Base-by-base conservation (phyloP, 2,329 filamentous ascomycete genomes). In the Aspergillus quadrilineatus region DNA sequence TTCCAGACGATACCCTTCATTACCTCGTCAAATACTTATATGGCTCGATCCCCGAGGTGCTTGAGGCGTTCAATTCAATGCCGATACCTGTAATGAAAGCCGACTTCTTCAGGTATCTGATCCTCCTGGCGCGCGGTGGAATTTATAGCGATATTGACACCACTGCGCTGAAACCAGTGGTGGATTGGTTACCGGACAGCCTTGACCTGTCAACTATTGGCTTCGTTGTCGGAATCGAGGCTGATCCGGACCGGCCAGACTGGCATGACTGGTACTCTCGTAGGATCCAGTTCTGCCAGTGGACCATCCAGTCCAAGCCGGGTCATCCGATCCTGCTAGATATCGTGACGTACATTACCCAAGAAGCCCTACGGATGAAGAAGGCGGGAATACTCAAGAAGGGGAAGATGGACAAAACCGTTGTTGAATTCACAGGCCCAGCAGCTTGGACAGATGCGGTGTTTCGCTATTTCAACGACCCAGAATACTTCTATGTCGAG, bases 221-320 rank as follows among this genome's bases (percentile, higher is more conserved):
- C 8, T 81, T 99, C 61, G 87, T 99, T 39, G 82, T 97, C 67
- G 94, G 94, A 57, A 97, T 99, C 63, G 94, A 99, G 78, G 94
- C 94, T 4, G 94, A 99, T 70, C 92, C 94, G 0, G 92, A 97
- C 73, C 85, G 94, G 47, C 84, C 85, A 3, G 94, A 99, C 73
- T 99, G 94, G 94, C 83, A 85, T 36, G 80, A 96, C 1, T 97
- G 93, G 94, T 99, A 97, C 79, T 94, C 91, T 61, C 89, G 94
- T 58, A 85, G 93, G 61, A 92, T 99, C 59, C 94, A 97, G 72
- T 97, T 99, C 75, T 99, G 94, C 77, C 94, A 99, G 74, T 99
- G 94, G 94, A 99, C 94, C 1, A 97, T 99, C 61, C 93, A 97
- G 75, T 80, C 89, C 56, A 99, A 99, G 75, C 89, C 93, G 0